Conservation (phyloP, 495 filamentous ascomycete species). For the Astrothelium subdiscretum region DNA sequence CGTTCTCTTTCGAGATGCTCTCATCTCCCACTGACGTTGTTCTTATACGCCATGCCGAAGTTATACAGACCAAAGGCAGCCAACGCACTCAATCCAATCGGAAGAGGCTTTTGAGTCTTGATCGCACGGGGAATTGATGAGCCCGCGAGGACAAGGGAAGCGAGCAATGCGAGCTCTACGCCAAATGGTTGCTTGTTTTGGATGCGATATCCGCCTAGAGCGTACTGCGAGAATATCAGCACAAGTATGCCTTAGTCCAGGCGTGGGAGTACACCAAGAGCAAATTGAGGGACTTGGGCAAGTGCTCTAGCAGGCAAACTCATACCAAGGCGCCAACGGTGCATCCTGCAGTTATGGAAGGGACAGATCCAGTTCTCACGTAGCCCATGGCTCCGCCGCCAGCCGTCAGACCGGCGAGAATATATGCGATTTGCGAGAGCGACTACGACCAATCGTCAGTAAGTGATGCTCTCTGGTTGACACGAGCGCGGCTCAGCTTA, state of each 20-base stretch:
- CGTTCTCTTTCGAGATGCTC: too few relatives aligned
- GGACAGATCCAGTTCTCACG: slow-evolving; percentile 67
- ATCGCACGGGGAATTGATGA: slow-evolving; percentile 76
- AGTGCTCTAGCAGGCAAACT: slow-evolving; percentile 2
- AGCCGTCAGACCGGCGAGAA: slow-evolving; percentile 73
- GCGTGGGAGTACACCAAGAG: background rate
- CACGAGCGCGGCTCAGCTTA: background rate
- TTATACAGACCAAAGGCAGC: slow-evolving; percentile 47
- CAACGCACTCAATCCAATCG: slow-evolving; percentile 55
- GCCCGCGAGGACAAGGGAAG: slow-evolving; percentile 69
- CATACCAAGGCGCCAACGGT: slow-evolving; percentile 55
- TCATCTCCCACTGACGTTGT: background rate
- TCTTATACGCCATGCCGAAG: slow-evolving; percentile 44
- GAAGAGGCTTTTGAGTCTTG: slow-evolving; percentile 62
- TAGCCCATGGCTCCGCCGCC: slow-evolving; percentile 80
- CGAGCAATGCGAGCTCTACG: slow-evolving; percentile 42
- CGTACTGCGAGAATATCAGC: slow-evolving; percentile 36
- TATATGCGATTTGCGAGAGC: slow-evolving; percentile 48
- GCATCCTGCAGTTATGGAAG: slow-evolving; percentile 71
- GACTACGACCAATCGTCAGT: slow-evolving; percentile 9
- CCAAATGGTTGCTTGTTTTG: slow-evolving; percentile 36
- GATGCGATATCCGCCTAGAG: slow-evolving; percentile 58
- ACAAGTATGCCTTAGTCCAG: background rate
- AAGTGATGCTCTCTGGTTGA: background rate
- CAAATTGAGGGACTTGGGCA: background rate